Conservation (phyloP, 2,329 filamentous ascomycete species). For the Fusarium pseudocircinatum region DNA sequence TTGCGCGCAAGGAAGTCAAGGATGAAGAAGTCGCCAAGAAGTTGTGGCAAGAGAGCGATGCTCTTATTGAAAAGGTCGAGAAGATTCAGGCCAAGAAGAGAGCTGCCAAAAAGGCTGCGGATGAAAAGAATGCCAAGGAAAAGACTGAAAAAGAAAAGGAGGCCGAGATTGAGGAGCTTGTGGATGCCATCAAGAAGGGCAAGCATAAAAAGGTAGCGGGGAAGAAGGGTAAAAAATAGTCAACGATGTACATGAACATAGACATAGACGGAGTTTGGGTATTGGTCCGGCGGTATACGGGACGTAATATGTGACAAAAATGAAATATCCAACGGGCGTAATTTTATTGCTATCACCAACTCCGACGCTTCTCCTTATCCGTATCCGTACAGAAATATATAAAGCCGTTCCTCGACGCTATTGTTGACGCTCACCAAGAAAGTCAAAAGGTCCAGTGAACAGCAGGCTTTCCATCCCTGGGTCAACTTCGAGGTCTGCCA, state of each 20-base stretch:
- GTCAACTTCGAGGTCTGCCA: slow-evolving; percentile 33
- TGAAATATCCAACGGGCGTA: slow-evolving; percentile 10
- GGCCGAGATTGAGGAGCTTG: slow-evolving; percentile 50
- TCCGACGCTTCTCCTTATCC: slow-evolving; percentile 24
- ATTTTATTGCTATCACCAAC: background rate
- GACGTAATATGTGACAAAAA: background rate
- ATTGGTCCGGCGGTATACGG: slow-evolving; percentile 14
- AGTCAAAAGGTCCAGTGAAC: slow-evolving; percentile 36
- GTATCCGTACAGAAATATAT: slow-evolving; percentile 15
- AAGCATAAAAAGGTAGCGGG: slow-evolving; percentile 42
- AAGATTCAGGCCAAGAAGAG: slow-evolving; percentile 72
- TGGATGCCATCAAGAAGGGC: slow-evolving; percentile 57
- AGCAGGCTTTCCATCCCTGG: slow-evolving; percentile 29
- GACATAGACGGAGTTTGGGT: slow-evolving; percentile 37
- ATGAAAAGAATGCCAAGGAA: slow-evolving; percentile 47
- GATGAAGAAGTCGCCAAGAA: slow-evolving; percentile 84
- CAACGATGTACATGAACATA: slow-evolving; percentile 29
- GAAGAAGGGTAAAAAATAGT: slow-evolving; percentile 40
- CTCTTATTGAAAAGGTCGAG: slow-evolving; percentile 79
- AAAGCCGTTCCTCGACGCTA: background rate
- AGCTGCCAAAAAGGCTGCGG: slow-evolving; percentile 53
- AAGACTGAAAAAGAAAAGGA: slow-evolving; percentile 48
- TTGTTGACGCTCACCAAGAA: slow-evolving; percentile 25
- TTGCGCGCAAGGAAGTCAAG: slow-evolving; percentile 75
- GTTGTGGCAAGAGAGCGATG: slow-evolving; percentile 90